phyloP scores from a whole-genome alignment of 192 early-diverging fungal genomes.

The Linderina pennispora region DNA sequence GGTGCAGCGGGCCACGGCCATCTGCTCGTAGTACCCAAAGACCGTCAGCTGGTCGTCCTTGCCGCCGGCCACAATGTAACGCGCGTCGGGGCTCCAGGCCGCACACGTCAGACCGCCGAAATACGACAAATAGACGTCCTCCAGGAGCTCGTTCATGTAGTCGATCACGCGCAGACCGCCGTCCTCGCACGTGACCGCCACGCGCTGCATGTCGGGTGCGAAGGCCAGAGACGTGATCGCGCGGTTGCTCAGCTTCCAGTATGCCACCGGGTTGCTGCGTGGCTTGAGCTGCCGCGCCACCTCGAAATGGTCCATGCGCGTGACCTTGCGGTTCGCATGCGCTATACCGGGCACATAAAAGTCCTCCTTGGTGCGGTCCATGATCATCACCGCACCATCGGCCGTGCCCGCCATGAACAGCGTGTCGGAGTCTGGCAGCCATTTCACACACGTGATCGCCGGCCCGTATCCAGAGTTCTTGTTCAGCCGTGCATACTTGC shows the following conservation, averaged over 20 bases:
- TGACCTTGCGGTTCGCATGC: constrained; percentile 1
- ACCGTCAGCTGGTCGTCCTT: constrained; percentile 91
- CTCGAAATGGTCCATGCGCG: constrained; percentile 12
- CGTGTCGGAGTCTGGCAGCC: constrained; percentile 83
- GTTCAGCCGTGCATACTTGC: constrained; percentile 81
- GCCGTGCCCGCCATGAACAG: constrained; percentile 78
- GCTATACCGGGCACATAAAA: constrained; percentile 28
- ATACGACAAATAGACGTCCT: constrained; percentile 73
- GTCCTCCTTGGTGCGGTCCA: constrained; percentile 88
- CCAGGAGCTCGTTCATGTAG: constrained; percentile 57
- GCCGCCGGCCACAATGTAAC: constrained; percentile 76
- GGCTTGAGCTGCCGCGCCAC: constrained; percentile 51
- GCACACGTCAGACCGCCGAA: constrained; percentile 86
- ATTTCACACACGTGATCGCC: constrained; percentile 74
- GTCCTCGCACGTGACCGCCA: constrained; percentile 77
- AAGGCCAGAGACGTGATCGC: constrained; percentile 73
- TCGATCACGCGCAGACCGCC: constrained; percentile 75
- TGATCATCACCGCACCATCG: constrained; percentile 77
- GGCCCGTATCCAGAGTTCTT: constrained; percentile 66
- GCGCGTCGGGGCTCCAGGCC: constrained; percentile 87
- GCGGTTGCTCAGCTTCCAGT: constrained; percentile 69
- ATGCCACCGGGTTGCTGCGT: constrained; percentile 75
- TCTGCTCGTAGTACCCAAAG: constrained; percentile 73
- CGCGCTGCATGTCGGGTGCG: constrained; percentile 75
- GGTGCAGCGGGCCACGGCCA: constrained; percentile 80